These are phyloP conservation scores for Somion occarium DNA, from an alignment of 1,284 basidiomycete genomes.

Conservation along the genomic window DNA sequence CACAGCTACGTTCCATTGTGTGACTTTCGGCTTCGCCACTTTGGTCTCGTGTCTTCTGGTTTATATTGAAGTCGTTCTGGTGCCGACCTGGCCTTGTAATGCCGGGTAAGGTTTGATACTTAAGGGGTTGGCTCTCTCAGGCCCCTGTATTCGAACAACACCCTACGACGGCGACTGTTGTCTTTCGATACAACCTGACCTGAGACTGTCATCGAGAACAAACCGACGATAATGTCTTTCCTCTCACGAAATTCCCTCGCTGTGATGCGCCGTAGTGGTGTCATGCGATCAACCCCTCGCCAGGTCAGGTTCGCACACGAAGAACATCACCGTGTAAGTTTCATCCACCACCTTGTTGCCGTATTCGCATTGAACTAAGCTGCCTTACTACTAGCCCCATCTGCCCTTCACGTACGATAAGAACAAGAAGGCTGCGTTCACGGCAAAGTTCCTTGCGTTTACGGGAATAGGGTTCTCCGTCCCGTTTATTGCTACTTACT, in stretches of 20 bases:
- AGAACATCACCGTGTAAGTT: neutral
- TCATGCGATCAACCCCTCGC: neutral
- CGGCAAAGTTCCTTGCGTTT: conserved; percentile 7
- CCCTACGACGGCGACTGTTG: neutral
- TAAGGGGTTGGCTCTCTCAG: neutral
- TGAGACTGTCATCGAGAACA: neutral
- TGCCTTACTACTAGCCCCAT: neutral
- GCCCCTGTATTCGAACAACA: neutral
- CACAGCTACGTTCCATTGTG: neutral
- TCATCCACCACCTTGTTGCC: neutral
- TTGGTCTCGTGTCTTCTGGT: neutral
- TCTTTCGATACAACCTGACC: neutral
- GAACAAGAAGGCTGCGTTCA: conserved; percentile 5
- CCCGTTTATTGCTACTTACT: neutral
- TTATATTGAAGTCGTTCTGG: neutral
- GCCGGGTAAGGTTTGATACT: neutral
- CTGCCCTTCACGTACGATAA: conserved; percentile 6
- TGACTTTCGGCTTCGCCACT: neutral
- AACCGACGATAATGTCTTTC: neutral
- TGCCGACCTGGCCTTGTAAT: neutral
- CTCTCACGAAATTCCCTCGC: neutral
- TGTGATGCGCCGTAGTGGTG: neutral
- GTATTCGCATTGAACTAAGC: neutral
- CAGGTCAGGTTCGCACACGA: neutral
- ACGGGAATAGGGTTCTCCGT: conserved; percentile 3